These are phyloP conservation scores for Barnettozyma botsteinii DNA, from an alignment of 805 yeast genomes.

Conservation along the genomic window DNA sequence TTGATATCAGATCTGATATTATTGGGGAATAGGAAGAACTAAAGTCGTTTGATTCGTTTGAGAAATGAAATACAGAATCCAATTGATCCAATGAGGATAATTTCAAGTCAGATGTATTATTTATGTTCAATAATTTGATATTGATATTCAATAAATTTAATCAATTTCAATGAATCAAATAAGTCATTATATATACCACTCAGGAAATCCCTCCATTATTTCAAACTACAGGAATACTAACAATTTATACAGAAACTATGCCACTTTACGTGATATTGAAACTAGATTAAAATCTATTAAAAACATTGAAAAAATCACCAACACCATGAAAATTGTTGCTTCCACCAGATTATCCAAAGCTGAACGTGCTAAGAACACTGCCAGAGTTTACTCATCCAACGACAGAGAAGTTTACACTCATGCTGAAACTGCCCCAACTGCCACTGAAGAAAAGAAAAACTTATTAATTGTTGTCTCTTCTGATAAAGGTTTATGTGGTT, in stretches of 20 bases:
- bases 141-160: too few relatives aligned
- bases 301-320: conserved; percentile 98
- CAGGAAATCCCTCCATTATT: background rate
- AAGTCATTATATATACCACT: background rate
- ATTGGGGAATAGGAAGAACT: too few relatives aligned
- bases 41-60: too few relatives aligned
- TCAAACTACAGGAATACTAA: conserved; percentile 12
- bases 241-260: conserved; percentile 65
- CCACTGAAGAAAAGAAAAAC: conserved; percentile 50
- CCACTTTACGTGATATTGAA: conserved; percentile 98
- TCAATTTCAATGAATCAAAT: too few relatives aligned
- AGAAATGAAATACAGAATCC: too few relatives aligned
- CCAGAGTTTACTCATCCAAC: conserved; percentile 78
- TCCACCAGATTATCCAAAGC: conserved; percentile 95
- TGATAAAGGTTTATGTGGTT: conserved; percentile 98
- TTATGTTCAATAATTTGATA: too few relatives aligned
- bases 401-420: conserved; percentile 73
- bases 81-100: too few relatives aligned
- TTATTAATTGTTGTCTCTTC: conserved; percentile 86
- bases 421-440: conserved; percentile 68
- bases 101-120: too few relatives aligned
- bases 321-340: conserved; percentile 99
- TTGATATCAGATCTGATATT: background rate
- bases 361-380: conserved; percentile 85
- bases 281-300: conserved; percentile 96